Conservation (phyloP, 2,329 filamentous ascomycete genomes). For the Fusarium neocosmosporiellum region DNA sequence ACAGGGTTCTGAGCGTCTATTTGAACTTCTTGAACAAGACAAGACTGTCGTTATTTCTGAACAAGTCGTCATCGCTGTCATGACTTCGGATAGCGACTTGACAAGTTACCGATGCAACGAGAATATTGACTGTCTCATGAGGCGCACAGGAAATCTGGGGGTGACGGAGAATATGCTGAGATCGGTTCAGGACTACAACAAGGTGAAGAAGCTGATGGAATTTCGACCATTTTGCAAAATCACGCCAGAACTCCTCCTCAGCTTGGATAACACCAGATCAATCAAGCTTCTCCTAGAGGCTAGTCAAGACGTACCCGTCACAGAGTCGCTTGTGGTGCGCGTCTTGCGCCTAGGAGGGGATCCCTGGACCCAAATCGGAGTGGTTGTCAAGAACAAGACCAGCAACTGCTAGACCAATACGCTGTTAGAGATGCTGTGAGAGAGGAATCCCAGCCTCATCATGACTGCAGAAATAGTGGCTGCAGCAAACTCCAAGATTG, state of each 20-base stretch:
- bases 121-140: neutral
- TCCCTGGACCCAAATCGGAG: neutral
- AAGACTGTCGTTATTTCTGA: neutral
- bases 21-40: neutral
- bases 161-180: neutral
- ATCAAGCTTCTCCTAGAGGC: neutral
- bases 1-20: neutral
- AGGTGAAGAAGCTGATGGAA: neutral
- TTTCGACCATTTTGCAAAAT: neutral
- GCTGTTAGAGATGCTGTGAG: neutral
- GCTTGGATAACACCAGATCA: neutral
- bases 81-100: neutral
- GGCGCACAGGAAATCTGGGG: neutral
- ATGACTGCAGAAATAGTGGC: neutral
- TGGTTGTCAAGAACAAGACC: neutral
- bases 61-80: neutral
- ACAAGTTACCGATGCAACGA: no score
- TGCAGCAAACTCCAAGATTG: neutral
- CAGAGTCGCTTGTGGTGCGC: neutral
- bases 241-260: neutral
- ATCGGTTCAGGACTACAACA: neutral
- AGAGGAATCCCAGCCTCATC: neutral
- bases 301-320: neutral
- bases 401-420: neutral
- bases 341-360: neutral